Evolutionary conservation across 2,329 filamentous ascomycete species (phyloP).

Genomic region (Trichoderma polysporum): DNA sequence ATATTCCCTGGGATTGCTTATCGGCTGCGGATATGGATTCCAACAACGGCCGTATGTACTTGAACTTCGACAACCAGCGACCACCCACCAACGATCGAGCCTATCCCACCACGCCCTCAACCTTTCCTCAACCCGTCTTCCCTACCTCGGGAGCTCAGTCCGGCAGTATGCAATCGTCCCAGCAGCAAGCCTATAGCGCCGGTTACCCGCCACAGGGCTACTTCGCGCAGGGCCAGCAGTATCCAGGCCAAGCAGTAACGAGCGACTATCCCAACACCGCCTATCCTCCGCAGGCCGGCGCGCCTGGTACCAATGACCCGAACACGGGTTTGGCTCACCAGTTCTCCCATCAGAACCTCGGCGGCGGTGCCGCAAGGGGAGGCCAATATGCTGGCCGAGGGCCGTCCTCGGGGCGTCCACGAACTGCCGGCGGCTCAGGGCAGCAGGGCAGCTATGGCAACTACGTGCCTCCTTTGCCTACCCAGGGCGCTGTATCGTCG

Average conservation of each 20-base stretch:
- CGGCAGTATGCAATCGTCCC: constrained; percentile 25
- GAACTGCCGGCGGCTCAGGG: constrained; percentile 72
- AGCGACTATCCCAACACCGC: constrained; percentile 49
- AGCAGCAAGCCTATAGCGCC: constrained; percentile 45
- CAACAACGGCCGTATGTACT: constrained; percentile 61
- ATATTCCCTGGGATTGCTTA: constrained; percentile 3
- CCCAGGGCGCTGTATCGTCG: constrained; percentile 57
- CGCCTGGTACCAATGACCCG: constrained; percentile 70
- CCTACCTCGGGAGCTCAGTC: constrained; percentile 39
- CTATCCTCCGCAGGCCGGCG: constrained; percentile 55
- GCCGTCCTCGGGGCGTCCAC: constrained; percentile 70
- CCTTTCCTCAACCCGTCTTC: constrained; percentile 88
- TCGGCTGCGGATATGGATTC: constrained; percentile 44
- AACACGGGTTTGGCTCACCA: constrained; percentile 92
- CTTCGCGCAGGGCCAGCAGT: constrained; percentile 55
- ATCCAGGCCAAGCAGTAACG: constrained; percentile 39
- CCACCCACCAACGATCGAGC: constrained; percentile 62
- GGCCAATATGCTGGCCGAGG: constrained; percentile 68
- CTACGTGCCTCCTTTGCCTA: constrained; percentile 69
- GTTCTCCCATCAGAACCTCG: constrained; percentile 94
- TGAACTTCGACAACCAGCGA: constrained; percentile 69
- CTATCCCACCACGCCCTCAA: constrained; percentile 89
- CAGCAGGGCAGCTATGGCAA: constrained; percentile 63
- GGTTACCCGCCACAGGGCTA: constrained; percentile 53
- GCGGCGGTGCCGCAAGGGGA: constrained; percentile 68